A percentile compares a stretch with the other conserved stretches of the same genome.
Conservation (phyloP, 257 asterid genomes). For the Orobanche coerulescens region DNA sequence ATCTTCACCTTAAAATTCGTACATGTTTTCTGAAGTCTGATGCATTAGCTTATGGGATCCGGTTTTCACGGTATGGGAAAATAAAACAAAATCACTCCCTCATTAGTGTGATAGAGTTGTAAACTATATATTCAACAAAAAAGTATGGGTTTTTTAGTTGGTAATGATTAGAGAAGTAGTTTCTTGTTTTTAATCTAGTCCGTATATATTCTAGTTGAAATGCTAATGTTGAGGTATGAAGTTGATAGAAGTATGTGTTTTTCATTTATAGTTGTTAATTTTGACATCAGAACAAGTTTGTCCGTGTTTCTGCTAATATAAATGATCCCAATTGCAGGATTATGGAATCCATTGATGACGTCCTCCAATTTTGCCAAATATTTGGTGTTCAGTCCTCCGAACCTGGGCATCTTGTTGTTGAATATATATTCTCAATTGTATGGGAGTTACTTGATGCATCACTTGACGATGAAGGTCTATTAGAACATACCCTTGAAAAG, state of each 20-base stretch:
- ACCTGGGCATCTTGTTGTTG: constrained; percentile 68
- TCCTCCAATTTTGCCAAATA: constrained; percentile 52
- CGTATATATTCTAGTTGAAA: not conserved
- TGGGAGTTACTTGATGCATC: constrained; percentile 94
- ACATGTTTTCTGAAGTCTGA: constrained; percentile 6
- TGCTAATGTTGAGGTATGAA: constrained; percentile 16
- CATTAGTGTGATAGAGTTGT: not conserved
- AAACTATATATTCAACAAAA: not conserved
- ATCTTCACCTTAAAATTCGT: constrained; percentile 1
- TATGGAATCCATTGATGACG: constrained; percentile 69
- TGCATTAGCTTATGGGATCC: not conserved
- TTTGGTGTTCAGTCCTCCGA: constrained; percentile 65
- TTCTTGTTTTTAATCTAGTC: not conserved
- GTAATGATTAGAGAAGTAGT: not conserved
- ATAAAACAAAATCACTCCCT: not conserved
- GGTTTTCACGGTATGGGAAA: not conserved
- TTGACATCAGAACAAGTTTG: constrained; percentile 1
- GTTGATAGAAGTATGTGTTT: not conserved
- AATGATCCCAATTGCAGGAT: constrained; percentile 55
- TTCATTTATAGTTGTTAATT: constrained; percentile 2
- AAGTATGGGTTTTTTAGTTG: constrained; percentile 9
- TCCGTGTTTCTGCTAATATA: constrained; percentile 14
- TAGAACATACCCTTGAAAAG: constrained; percentile 69
- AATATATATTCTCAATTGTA: constrained; percentile 55
- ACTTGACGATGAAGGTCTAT: constrained; percentile 80